These are phyloP conservation scores for Ustilago sp. DNA, from an alignment of 1,284 basidiomycete genomes.

Conservation along the genomic window DNA sequence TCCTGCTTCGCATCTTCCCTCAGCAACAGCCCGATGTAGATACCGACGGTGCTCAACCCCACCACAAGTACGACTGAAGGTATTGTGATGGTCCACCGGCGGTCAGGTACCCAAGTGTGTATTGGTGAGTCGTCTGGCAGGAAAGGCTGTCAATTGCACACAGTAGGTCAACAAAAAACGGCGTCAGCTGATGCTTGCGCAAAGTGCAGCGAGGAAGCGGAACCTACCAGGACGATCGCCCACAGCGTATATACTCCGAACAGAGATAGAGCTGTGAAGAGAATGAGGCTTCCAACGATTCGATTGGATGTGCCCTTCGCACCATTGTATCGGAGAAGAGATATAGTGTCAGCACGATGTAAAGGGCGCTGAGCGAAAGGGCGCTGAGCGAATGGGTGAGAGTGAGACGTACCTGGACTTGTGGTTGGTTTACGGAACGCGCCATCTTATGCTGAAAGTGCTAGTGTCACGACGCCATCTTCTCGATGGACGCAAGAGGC, in stretches of 20 bases:
- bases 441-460: slow-evolving; percentile 4
- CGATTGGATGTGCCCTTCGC: slow-evolving; percentile 23
- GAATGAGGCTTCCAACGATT: slow-evolving; percentile 23
- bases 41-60: slow-evolving; percentile 33
- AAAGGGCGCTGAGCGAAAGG: background rate
- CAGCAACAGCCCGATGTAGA: slow-evolving; percentile 32
- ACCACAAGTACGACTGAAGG: slow-evolving; percentile 33
- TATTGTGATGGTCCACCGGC: slow-evolving; percentile 33
- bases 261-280: slow-evolving; percentile 16
- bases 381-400: no score
- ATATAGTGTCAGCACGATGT: background rate
- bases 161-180: background rate
- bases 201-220: background rate
- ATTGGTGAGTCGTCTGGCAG: slow-evolving; percentile 33
- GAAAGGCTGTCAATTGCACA: slow-evolving; percentile 26
- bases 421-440: background rate
- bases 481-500: slow-evolving; percentile 1
- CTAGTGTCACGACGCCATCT: background rate
- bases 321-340: background rate
- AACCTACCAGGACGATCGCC: slow-evolving; percentile 41
- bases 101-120: slow-evolving; percentile 25
- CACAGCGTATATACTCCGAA: slow-evolving; percentile 35
- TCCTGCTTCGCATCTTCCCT: slow-evolving; percentile 19
- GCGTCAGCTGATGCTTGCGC: no score
- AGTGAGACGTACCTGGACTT: slow-evolving; percentile 8